Evolutionary conservation across 805 yeast genomes (phyloP), one percentile per base, ranked within the genome.

Genomic region (Candida silvatica): DNA sequence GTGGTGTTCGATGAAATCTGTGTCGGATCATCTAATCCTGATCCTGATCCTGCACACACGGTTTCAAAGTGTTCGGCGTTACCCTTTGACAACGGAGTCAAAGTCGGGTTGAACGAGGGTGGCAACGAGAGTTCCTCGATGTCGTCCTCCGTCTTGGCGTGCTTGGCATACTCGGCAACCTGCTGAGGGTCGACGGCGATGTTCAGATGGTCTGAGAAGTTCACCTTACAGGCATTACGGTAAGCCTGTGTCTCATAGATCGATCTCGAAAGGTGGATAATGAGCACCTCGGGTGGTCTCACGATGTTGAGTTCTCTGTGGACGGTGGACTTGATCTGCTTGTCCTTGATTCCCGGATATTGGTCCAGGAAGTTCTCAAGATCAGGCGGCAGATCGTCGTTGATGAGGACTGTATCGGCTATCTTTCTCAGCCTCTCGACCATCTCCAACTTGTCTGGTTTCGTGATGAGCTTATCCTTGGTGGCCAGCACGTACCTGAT

Each of bases 261-360:
- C 0, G 97, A 88, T 47, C 97, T 66, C 7, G 95, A 85, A 28
- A 92, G 58, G 54, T 90, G 97, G n/a, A 90, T 59, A 0, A 83
- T 72, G 33, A 92, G 64, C 5, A 84, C 60, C 36, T 71, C 66
- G 0, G 98, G 97, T 4, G 84, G 71, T 36, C 69, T 67, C 9
- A 74, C 64, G 27, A 86, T 67, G 17, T 67, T 64, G 0, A 79
- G 74, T 41, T 69, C 71, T 49, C 84, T 82, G 22, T 75, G 71
- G 4, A 90, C 85, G 0, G 78, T 72, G 1, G 90, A 72, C 29
- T 73, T 71, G 3, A 83, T 50, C 7, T 56, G 27, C 3, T 41
- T 35, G 8, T 40, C 25, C 27, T 48, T 41, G 2, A 40, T 26
- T 0, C 42, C 45, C 3, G 51, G 51, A 48, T 76, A 79, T 8